Evolutionary conservation across 1,284 basidiomycete species (phyloP).

Genomic region (Schizophyllum commune): DNA sequence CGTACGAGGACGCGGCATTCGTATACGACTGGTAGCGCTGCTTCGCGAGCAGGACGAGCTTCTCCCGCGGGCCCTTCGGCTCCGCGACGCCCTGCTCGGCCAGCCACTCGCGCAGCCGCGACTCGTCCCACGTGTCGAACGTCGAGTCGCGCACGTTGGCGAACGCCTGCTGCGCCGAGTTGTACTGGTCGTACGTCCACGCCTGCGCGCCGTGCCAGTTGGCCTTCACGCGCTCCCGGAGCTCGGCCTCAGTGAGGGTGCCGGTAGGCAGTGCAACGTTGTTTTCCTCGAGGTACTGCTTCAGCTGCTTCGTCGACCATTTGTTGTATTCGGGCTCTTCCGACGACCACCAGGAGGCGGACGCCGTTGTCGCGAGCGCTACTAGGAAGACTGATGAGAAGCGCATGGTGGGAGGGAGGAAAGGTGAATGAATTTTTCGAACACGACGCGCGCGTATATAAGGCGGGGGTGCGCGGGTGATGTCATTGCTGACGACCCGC

Average conservation of each 20-base stretch:
- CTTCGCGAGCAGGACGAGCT: conserved; percentile 73
- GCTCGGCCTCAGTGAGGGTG: conserved; percentile 36
- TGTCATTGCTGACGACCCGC: neutral
- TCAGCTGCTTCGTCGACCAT: conserved; percentile 61
- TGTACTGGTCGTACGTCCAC: conserved; percentile 58
- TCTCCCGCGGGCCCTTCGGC: conserved; percentile 71
- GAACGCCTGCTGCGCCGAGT: conserved; percentile 60
- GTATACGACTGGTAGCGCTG: conserved; percentile 56
- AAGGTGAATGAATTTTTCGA: neutral
- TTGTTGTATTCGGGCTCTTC: conserved; percentile 37
- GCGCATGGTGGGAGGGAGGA: neutral
- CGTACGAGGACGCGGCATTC: conserved; percentile 44
- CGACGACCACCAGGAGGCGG: neutral
- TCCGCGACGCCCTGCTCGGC: conserved; percentile 81
- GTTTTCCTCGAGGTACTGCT: conserved; percentile 66
- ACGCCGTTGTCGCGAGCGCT: neutral
- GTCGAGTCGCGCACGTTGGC: conserved; percentile 44
- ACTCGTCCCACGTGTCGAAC: conserved; percentile 78
- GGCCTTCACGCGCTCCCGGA: conserved; percentile 48
- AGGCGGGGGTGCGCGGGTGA: neutral
- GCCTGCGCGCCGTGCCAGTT: conserved; percentile 55
- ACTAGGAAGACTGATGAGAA: conserved; percentile 3
- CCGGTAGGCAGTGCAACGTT: conserved; percentile 49
- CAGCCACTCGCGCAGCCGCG: conserved; percentile 73
- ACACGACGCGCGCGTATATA: neutral